phyloP scores from a whole-genome alignment of 768 basidiomycete species.

The Amyloporia xantha region DNA sequence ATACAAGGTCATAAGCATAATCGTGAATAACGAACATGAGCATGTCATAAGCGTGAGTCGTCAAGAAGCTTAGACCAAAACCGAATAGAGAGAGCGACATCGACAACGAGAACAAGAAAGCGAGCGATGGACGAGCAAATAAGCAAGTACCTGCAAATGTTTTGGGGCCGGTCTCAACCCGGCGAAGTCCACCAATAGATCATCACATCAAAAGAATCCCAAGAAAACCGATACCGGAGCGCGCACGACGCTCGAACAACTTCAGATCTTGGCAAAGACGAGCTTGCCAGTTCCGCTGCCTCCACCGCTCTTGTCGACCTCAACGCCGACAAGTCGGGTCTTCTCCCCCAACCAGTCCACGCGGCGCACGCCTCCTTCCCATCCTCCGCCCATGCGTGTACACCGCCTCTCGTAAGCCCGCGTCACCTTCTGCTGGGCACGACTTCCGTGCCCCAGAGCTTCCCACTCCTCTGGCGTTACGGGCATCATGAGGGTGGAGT shows the following conservation, averaged over 20 bases:
- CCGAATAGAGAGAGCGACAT: neutral
- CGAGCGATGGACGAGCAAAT: conserved; percentile 1
- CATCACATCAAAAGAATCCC: conserved; percentile 4
- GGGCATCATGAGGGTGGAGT: conserved; percentile 47
- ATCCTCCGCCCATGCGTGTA: conserved; percentile 51
- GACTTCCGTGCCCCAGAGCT: conserved; percentile 46
- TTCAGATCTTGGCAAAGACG: conserved; percentile 39
- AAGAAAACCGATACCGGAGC: neutral
- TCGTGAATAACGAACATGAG: neutral
- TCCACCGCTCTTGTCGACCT: conserved; percentile 41
- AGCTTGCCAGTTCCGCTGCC: conserved; percentile 39
- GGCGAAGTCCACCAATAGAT: conserved; percentile 12
- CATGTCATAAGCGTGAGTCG: neutral
- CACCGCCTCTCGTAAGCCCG: conserved; percentile 61
- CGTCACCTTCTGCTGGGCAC: conserved; percentile 51
- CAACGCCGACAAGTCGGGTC: conserved; percentile 53
- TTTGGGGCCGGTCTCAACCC: conserved; percentile 13
- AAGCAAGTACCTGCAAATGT: conserved; percentile 4
- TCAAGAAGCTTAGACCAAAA: neutral
- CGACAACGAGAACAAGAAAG: conserved; percentile 8
- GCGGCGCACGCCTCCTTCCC: conserved; percentile 63
- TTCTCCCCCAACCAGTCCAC: conserved; percentile 62
- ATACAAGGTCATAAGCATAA: conserved; percentile 1
- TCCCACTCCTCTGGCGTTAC: conserved; percentile 64
- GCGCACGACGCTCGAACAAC: neutral